These are phyloP conservation scores for Corylus avellana DNA, from an alignment of 306 rosid genomes.

Conservation along the genomic window DNA sequence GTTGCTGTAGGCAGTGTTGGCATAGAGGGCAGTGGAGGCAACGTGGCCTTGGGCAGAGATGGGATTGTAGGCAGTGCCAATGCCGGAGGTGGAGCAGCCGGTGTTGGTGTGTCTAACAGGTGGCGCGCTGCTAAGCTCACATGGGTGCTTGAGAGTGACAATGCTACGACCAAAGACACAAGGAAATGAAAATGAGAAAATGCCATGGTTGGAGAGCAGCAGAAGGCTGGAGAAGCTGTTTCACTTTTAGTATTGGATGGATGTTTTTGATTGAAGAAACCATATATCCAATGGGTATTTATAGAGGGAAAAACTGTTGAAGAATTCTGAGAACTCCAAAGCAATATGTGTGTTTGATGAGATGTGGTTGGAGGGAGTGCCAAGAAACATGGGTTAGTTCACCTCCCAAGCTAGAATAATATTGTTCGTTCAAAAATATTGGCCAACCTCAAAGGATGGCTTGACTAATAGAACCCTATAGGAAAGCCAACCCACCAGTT, in stretches of 20 bases:
- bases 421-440: not conserved
- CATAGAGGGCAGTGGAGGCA: not conserved
- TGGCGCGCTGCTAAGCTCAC: conserved; percentile 27
- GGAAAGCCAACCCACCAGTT: not conserved
- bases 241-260: not conserved
- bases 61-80: conserved; percentile 27
- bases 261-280: not conserved
- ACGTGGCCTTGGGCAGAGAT: conserved; percentile 16
- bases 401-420: not conserved
- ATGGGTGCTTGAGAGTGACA: conserved; percentile 26
- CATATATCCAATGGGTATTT: not conserved
- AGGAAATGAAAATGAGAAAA: not conserved
- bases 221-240: not conserved
- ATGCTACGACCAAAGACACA: not conserved
- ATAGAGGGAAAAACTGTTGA: not conserved
- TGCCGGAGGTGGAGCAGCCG: conserved; percentile 27
- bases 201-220: not conserved
- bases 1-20: not conserved
- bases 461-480: not conserved
- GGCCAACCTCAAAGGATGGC: not conserved
- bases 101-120: conserved; percentile 28
- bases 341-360: conserved; percentile 17
- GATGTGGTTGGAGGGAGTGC: conserved; percentile 9
- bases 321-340: not conserved
- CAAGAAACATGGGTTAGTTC: conserved; percentile 12